Percentiles rank a stretch among this genome's conserved stretches.
These are phyloP conservation scores for Nemophila menziesii DNA, from an alignment of 257 asterid species.

Conservation along the genomic window DNA sequence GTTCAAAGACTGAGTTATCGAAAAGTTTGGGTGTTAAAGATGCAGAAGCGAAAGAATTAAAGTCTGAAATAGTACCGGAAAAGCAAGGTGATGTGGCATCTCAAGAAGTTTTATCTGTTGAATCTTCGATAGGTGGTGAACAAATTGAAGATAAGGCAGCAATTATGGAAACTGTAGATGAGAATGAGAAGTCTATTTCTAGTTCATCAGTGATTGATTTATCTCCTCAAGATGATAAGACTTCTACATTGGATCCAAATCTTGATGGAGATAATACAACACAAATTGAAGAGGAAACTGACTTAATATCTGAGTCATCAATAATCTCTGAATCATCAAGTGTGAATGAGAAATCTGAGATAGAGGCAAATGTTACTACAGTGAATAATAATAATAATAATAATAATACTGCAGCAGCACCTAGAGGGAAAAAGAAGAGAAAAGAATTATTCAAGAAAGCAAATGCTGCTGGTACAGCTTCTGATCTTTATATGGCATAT, in stretches of 20 bases:
- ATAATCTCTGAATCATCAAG: constrained; percentile 19
- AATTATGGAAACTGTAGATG: constrained; percentile 12
- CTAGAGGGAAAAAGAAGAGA: constrained; percentile 35
- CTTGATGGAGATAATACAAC: constrained; percentile 26
- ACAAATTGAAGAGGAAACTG: constrained; percentile 29
- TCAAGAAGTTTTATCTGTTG: constrained; percentile 3
- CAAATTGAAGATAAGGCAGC: not conserved
- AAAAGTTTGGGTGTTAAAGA: constrained; percentile 13
- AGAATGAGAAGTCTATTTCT: constrained; percentile 16
- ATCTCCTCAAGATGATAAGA: constrained; percentile 17
- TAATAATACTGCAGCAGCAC: too few relatives aligned
- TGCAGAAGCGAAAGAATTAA: constrained; percentile 17
- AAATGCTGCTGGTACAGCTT: constrained; percentile 70
- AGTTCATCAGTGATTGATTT: constrained; percentile 14
- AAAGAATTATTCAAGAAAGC: constrained; percentile 43
- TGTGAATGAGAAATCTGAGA: constrained; percentile 36
- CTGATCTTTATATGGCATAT: constrained; percentile 84
- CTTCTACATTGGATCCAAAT: constrained; percentile 15
- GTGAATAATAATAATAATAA: too few relatives aligned
- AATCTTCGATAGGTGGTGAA: not conserved
- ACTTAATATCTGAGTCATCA: constrained; percentile 13
- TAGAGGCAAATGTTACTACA: constrained; percentile 39
- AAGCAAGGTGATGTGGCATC: constrained; percentile 25
- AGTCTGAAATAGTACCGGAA: constrained; percentile 15
- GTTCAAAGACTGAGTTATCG: constrained; percentile 9